These are phyloP conservation scores for Colletotrichum higginsianum DNA, from an alignment of 2,329 filamentous ascomycete species.

Conservation along the genomic window DNA sequence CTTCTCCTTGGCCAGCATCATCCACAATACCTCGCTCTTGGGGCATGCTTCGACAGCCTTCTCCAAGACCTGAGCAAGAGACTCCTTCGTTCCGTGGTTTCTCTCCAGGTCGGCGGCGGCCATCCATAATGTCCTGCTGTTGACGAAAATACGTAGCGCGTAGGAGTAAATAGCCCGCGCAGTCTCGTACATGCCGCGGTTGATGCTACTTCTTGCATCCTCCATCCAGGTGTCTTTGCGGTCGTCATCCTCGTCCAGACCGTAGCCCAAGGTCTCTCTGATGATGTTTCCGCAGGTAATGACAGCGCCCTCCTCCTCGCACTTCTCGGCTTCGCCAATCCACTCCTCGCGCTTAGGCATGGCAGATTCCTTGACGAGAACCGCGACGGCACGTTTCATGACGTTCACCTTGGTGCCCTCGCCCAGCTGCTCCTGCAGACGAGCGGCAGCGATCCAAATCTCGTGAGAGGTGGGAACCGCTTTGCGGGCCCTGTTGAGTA, in stretches of 20 bases:
- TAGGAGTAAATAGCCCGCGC: constrained; percentile 95
- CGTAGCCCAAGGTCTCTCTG: constrained; percentile 92
- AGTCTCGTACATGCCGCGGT: constrained; percentile 87
- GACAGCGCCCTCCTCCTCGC: constrained; percentile 90
- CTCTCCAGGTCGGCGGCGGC: constrained; percentile 93
- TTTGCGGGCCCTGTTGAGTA: constrained; percentile 95
- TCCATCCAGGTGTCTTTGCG: constrained; percentile 97
- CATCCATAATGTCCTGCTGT: constrained; percentile 89
- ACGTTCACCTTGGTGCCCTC: constrained; percentile 86
- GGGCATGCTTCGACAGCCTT: constrained; percentile 96
- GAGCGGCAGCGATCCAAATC: constrained; percentile 95
- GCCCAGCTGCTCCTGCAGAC: constrained; percentile 89
- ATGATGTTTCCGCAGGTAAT: constrained; percentile 92
- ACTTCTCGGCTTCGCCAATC: constrained; percentile 95
- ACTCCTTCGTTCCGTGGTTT: constrained; percentile 87
- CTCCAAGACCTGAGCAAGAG: constrained; percentile 87
- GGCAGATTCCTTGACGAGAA: constrained; percentile 89
- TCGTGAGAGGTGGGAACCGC: constrained; percentile 93
- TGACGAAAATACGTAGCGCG: constrained; percentile 89
- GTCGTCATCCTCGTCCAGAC: constrained; percentile 95
- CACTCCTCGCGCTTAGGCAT: constrained; percentile 99
- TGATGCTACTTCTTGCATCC: constrained; percentile 87
- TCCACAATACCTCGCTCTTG: constrained; percentile 91
- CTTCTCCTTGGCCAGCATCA: constrained; percentile 95
- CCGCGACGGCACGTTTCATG: constrained; percentile 93